Percentiles rank a stretch among this genome's conserved stretches.
These are phyloP conservation scores for Cetradonia linearis DNA, from an alignment of 495 filamentous ascomycete species.

Conservation along the genomic window DNA sequence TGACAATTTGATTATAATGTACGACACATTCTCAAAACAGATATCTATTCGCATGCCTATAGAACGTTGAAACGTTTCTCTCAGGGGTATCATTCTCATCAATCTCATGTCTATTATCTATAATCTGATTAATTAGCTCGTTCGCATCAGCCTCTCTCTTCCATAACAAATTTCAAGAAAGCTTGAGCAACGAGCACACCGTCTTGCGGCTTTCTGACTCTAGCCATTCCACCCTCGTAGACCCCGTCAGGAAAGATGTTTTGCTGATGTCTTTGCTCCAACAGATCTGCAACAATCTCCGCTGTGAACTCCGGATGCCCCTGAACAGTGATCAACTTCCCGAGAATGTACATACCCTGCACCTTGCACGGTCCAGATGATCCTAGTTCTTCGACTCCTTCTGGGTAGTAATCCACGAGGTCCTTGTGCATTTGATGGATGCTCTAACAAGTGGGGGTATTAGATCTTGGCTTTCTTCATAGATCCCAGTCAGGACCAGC, in stretches of 20 bases:
- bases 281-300: conserved; percentile 62
- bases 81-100: neutral
- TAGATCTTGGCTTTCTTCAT: neutral
- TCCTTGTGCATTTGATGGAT: conserved; percentile 90
- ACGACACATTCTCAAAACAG: neutral
- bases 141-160: conserved; percentile 27
- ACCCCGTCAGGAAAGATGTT: conserved; percentile 58
- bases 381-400: conserved; percentile 52
- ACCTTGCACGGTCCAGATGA: conserved; percentile 56
- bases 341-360: conserved; percentile 69
- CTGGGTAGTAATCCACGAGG: conserved; percentile 56
- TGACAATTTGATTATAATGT: too few relatives aligned
- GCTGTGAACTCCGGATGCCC: conserved; percentile 84
- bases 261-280: conserved; percentile 45
- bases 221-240: conserved; percentile 53
- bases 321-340: conserved; percentile 66
- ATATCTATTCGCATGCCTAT: neutral
- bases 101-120: neutral
- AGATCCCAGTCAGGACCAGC: conserved; percentile 1
- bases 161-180: conserved; percentile 67
- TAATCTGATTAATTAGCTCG: neutral
- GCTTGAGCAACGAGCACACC: conserved; percentile 56
- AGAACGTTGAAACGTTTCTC: neutral
- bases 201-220: conserved; percentile 61
- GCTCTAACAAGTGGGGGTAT: conserved; percentile 38